Percentiles rank a stretch among this genome's conserved stretches.
phyloP scores from a whole-genome alignment of 1,284 basidiomycete species.

The Moesziomyces parantarcticus region DNA sequence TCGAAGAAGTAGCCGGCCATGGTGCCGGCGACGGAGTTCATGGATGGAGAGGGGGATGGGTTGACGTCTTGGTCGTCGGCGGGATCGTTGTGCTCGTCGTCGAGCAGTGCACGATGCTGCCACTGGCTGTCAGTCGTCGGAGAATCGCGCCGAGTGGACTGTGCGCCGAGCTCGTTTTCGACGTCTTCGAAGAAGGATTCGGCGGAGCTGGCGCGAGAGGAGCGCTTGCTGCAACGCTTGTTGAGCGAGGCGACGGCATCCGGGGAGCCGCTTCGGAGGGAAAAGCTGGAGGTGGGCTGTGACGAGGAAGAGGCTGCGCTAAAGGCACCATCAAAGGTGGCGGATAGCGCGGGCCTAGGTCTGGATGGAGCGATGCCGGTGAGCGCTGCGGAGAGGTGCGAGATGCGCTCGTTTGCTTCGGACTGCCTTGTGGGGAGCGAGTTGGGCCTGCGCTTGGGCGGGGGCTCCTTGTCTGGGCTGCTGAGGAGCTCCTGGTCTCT shows the following conservation, averaged over 20 bases:
- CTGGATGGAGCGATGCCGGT: slow-evolving; percentile 21
- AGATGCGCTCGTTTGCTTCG: slow-evolving; percentile 34
- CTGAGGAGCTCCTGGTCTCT: slow-evolving; percentile 29
- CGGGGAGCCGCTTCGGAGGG: slow-evolving; percentile 22
- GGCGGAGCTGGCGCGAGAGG: slow-evolving; percentile 30
- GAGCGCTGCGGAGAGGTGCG: slow-evolving; percentile 32
- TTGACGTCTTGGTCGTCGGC: slow-evolving; percentile 16
- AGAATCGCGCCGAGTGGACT: slow-evolving; percentile 3
- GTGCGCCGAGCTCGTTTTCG: slow-evolving; percentile 29
- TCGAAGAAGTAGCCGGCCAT: slow-evolving; percentile 63
- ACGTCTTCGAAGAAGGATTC: slow-evolving; percentile 43
- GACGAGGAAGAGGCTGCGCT: slow-evolving; percentile 27
- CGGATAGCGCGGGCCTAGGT: slow-evolving; percentile 25
- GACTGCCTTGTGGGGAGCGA: slow-evolving; percentile 48
- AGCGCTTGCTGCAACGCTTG: slow-evolving; percentile 18
- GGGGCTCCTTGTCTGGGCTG: slow-evolving; percentile 59
- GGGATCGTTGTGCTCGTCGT: slow-evolving; percentile 13
- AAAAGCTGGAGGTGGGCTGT: slow-evolving; percentile 20
- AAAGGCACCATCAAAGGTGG: slow-evolving; percentile 22
- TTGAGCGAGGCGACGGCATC: slow-evolving; percentile 11
- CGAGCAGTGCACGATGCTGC: slow-evolving; percentile 1
- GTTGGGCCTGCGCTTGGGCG: slow-evolving; percentile 52
- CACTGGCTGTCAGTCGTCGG: slow-evolving; percentile 2
- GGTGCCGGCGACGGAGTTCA: slow-evolving; percentile 28
- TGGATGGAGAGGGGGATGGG: slow-evolving; percentile 49